Evolutionary conservation across 306 rosid genomes (phyloP), one percentile per base, ranked within the genome.

Genomic region (Phaseolus lunatus): DNA sequence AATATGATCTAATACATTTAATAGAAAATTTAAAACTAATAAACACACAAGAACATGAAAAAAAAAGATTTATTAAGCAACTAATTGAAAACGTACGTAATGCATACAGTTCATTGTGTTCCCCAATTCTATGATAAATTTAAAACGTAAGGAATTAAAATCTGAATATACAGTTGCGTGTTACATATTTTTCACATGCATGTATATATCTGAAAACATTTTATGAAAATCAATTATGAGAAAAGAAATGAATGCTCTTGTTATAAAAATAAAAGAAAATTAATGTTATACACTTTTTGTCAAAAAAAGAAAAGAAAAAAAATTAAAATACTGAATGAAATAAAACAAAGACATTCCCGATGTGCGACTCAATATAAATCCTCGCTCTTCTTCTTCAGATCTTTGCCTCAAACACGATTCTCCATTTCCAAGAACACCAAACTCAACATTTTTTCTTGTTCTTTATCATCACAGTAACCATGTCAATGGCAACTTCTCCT

Each of bases 401-500:
- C 71, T 41, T 66, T 66, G 71, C 71, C 47, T 8, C 9, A 63
- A 63, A 18, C 45, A 31, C 2, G 15, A 3, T 37, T 37, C 43
- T 37, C 11, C 43, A 1, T 7, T 8, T 15, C 43, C 44, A 31
- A 16, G 3, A 62, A 15, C 1, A 18, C 23, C 2, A 37, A n/a
- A 37, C 50, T 14, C 49, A 33, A 31, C n/a, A 7, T 2, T 24
- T 31, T 7, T 9, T 50, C 1, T n/a, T 12, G 14, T 41, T 43
- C 48, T 43, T 3, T 19, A 11, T 81, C 9, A 37, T n/a, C 26
- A 31, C 20, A 61, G 15, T 20, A 44, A 54, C 87, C 84, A 87
- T 90, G 90, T 84, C 96, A 65, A 81, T 82, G 81, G 82, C 86
- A 29, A 78, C 92, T 31, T 87, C 97, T 18, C 84, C 90, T 53